phyloP scores from a whole-genome alignment of 495 filamentous ascomycete species.

The Pseudevernia furfuracea region DNA sequence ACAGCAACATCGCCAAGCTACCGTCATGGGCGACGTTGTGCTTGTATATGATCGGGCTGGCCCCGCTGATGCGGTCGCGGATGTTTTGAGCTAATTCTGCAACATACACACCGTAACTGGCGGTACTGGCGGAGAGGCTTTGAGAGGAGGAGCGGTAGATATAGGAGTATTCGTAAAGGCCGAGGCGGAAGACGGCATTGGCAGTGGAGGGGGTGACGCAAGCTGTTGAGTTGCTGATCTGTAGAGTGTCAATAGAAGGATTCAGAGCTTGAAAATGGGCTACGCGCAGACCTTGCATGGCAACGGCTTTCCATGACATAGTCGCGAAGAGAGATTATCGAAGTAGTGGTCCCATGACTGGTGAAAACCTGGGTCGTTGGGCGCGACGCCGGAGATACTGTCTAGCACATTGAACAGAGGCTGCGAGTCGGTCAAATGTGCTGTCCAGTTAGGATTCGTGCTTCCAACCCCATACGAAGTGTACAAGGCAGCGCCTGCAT shows the following conservation, averaged over 20 bases:
- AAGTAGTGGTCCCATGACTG: slow-evolving; percentile 62
- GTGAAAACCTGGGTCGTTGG: slow-evolving; percentile 51
- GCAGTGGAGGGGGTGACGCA: slow-evolving; percentile 52
- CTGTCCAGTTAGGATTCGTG: slow-evolving; percentile 41
- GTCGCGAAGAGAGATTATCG: slow-evolving; percentile 61
- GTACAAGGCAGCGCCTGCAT: slow-evolving; percentile 39
- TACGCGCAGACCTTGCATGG: slow-evolving; percentile 42
- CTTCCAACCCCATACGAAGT: slow-evolving; percentile 40
- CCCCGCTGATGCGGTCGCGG: slow-evolving; percentile 34
- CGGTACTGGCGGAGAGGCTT: slow-evolving; percentile 48
- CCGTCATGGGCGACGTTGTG: slow-evolving; percentile 70
- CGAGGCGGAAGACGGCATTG: slow-evolving; percentile 57
- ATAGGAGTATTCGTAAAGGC: slow-evolving; percentile 62
- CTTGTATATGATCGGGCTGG: slow-evolving; percentile 38
- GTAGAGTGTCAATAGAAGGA: background rate
- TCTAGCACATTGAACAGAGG: slow-evolving; percentile 48
- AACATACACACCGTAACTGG: slow-evolving; percentile 54
- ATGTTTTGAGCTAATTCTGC: slow-evolving; percentile 56
- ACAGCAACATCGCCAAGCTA: slow-evolving; percentile 51
- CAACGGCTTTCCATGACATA: slow-evolving; percentile 56
- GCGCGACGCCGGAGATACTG: slow-evolving; percentile 48
- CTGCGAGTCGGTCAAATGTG: slow-evolving; percentile 48
- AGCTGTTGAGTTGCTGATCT: slow-evolving; percentile 33
- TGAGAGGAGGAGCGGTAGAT: slow-evolving; percentile 52
- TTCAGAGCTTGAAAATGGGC: no score